Base-by-base conservation (phyloP, 2,329 filamentous ascomycete species). In the Clarireedia monteithiana region DNA sequence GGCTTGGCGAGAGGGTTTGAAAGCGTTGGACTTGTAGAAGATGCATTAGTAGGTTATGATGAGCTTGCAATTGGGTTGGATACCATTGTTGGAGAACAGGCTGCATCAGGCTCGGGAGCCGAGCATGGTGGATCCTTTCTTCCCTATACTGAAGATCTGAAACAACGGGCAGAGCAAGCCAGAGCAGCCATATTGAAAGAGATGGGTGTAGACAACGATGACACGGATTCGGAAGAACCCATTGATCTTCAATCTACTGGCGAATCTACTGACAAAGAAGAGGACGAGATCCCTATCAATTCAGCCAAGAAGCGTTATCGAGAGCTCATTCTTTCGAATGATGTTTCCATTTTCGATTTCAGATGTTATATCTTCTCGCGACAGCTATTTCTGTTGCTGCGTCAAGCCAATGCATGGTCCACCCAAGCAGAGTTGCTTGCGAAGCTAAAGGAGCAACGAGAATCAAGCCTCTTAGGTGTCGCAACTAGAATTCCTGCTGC, bases 271-370 rank as follows among this genome's bases (percentile, higher is more conserved):
- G 61, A 61, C n/a, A 57, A 58, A 36, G 73, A 78, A 44, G 68
- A 70, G 1, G 76, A 80, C 58, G 79, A 84, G 48, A 83, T 85
- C 48, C 77, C 82, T 26, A 79, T 86, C 61, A 81, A 78, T 60
- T 75, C 82, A 9, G 77, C 79, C 1, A 83, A 83, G 60, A 96
- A 96, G 69, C 81, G 88, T 1, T 99, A 97, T 68, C 83, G 92
- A 51, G 90, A 95, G 56, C 83, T 95, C 65, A 99, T 99, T 49
- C 76, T 99, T 40, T 86, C 89, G 14, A 99, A 95, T 73, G 89
- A 96, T 62, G 95, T 99, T 38, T 99, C 94, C 0, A 78, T 96
- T 2, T 96, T 97, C 67, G 94, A 99, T 70, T 97, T 99, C 69
- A 81, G 89, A 50, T 89, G 88, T 63, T 99, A 99, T 69, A 84